These are phyloP conservation scores for Trametes coccinea DNA, from an alignment of 768 basidiomycete genomes.

Conservation along the genomic window DNA sequence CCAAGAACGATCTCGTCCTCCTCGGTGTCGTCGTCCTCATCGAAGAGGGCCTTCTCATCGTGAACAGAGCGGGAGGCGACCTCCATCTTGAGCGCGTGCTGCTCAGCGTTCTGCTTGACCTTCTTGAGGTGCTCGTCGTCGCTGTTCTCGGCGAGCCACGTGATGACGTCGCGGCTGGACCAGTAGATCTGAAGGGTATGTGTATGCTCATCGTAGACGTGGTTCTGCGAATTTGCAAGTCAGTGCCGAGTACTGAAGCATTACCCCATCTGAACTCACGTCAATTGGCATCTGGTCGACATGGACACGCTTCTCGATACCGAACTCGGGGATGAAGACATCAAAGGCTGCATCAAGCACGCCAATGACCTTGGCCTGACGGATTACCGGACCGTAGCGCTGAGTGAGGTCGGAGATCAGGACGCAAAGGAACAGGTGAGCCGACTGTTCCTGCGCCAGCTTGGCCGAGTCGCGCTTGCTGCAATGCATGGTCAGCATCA, in stretches of 20 bases:
- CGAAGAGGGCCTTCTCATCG: constrained; percentile 86
- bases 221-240: constrained; percentile 56
- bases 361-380: constrained; percentile 92
- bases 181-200: constrained; percentile 95
- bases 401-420: constrained; percentile 93
- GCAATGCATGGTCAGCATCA: constrained; percentile 16
- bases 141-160: constrained; percentile 92
- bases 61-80: constrained; percentile 81
- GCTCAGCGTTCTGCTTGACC: constrained; percentile 90
- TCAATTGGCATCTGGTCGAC: constrained; percentile 99
- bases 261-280: constrained; percentile 45
- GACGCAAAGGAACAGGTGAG: constrained; percentile 92
- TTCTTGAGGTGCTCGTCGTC: constrained; percentile 96
- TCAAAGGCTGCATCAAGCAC: constrained; percentile 99
- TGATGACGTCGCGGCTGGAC: constrained; percentile 92
- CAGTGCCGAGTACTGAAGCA: not conserved
- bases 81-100: constrained; percentile 90
- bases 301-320: constrained; percentile 98
- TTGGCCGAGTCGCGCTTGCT: constrained; percentile 90
- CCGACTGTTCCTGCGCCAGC: constrained; percentile 94
- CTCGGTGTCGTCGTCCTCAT: constrained; percentile 76
- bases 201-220: constrained; percentile 93
- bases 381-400: constrained; percentile 92
- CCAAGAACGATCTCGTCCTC: constrained; percentile 85
- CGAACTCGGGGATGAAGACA: constrained; percentile 93